Percentiles rank a stretch among this genome's conserved stretches.
Evolutionary conservation across 2,329 filamentous ascomycete genomes (phyloP).

Genomic region (Sporothrix mexicana): DNA sequence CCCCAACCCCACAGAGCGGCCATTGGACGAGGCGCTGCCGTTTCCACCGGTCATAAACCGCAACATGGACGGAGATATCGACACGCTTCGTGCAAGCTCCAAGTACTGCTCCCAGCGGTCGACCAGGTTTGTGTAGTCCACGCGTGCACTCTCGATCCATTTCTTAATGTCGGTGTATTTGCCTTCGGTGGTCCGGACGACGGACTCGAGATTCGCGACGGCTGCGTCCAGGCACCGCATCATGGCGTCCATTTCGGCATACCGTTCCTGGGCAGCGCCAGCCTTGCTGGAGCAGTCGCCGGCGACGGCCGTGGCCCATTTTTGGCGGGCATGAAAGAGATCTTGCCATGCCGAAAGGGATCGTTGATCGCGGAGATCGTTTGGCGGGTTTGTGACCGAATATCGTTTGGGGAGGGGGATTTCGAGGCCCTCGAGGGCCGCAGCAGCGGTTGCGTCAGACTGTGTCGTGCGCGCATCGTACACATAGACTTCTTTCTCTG

Average conservation of each 20-base stretch:
- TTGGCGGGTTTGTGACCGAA: constrained; percentile 72
- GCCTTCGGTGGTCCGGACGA: constrained; percentile 72
- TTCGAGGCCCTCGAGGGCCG: constrained; percentile 53
- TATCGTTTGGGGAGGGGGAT: constrained; percentile 59
- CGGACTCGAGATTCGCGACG: constrained; percentile 80
- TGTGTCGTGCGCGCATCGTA: constrained; percentile 83
- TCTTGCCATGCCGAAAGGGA: constrained; percentile 87
- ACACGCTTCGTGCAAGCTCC: constrained; percentile 66
- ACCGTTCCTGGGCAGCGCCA: constrained; percentile 65
- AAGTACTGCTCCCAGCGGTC: constrained; percentile 72
- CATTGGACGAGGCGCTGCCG: constrained; percentile 46
- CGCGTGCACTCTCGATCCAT: constrained; percentile 71
- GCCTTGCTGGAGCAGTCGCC: constrained; percentile 72
- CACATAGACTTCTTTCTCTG: constrained; percentile 89
- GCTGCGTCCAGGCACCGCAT: constrained; percentile 82
- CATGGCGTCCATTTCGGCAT: constrained; percentile 76
- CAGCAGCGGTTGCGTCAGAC: constrained; percentile 54
- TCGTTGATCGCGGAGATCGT: constrained; percentile 78
- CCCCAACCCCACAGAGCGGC: constrained; percentile 48
- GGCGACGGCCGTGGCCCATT: constrained; percentile 76
- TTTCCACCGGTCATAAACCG: constrained; percentile 65
- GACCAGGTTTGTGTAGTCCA: constrained; percentile 69
- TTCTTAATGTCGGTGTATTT: constrained; percentile 73
- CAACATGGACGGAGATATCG: constrained; percentile 70
- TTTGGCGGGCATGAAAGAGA: constrained; percentile 78